Evolutionary conservation across 2,329 filamentous ascomycete genomes (phyloP).

Genomic region (Teratosphaeria zuluensis): DNA sequence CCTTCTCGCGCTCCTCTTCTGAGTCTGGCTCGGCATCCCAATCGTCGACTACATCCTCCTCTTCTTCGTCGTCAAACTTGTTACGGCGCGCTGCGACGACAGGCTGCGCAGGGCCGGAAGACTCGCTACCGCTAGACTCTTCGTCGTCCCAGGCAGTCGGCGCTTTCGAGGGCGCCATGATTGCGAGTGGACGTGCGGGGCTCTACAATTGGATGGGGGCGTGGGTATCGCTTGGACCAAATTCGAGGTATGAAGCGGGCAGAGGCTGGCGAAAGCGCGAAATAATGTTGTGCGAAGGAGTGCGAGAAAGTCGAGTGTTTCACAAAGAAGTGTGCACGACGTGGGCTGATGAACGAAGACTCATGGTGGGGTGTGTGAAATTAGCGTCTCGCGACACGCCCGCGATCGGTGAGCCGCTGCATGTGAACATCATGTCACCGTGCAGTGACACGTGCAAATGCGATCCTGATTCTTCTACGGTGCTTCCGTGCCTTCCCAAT

Average conservation of each 20-base stretch:
- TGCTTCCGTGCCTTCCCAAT: too few species aligned
- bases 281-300: neutral
- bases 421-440: neutral
- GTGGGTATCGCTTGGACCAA: neutral
- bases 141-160: constrained; percentile 36
- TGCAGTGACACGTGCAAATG: neutral
- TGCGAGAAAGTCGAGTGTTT: neutral
- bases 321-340: neutral
- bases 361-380: neutral
- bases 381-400: neutral
- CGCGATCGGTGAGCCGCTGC: neutral
- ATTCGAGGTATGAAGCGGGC: neutral
- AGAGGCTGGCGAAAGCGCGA: neutral
- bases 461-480: neutral
- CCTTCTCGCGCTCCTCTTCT: constrained; percentile 93
- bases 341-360: neutral
- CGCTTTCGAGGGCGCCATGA: constrained; percentile 24
- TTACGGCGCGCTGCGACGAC: constrained; percentile 35
- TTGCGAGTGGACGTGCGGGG: constrained; percentile 11
- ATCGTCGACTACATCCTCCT: constrained; percentile 81
- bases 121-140: constrained; percentile 37
- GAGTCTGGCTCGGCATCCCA: constrained; percentile 98
- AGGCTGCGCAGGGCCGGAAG: constrained; percentile 39
- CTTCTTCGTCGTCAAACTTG: constrained; percentile 83
- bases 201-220: neutral